phyloP scores from a whole-genome alignment of 345 rosid genomes.

The Arabis hirsuta region DNA sequence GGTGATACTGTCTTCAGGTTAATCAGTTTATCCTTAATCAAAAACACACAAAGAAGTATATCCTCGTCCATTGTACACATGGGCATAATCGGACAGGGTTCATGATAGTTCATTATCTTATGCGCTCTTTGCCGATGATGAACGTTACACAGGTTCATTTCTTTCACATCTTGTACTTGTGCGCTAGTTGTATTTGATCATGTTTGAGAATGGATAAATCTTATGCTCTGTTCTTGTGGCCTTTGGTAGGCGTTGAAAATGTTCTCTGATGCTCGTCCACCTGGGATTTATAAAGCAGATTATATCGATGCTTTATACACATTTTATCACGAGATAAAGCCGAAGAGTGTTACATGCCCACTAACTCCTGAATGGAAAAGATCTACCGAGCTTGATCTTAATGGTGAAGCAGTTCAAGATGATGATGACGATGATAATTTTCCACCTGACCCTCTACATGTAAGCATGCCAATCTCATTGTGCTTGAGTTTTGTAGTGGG shows the following conservation, averaged over 20 bases:
- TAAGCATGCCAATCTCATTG: constrained; percentile 3
- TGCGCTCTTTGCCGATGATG: constrained; percentile 72
- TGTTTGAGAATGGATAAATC: constrained; percentile 9
- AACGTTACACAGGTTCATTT: constrained; percentile 76
- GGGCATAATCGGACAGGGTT: constrained; percentile 98
- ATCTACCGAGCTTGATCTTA: constrained; percentile 84
- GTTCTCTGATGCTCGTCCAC: constrained; percentile 87
- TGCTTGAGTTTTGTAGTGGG: too few species aligned
- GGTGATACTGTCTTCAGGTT: constrained; percentile 54
- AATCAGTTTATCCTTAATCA: constrained; percentile 64
- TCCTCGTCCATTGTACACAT: constrained; percentile 98
- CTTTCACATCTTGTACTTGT: not conserved
- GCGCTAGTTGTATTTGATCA: not conserved
- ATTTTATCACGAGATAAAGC: constrained; percentile 88
- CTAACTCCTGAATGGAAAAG: constrained; percentile 95
- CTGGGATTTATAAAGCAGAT: constrained; percentile 91
- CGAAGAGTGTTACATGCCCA: constrained; percentile 67
- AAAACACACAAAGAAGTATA: constrained; percentile 64
- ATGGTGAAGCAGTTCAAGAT: constrained; percentile 70
- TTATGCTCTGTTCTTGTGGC: constrained; percentile 19
- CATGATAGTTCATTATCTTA: constrained; percentile 89
- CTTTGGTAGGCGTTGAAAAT: constrained; percentile 68
- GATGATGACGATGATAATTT: constrained; percentile 29
- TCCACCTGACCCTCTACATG: constrained; percentile 31
- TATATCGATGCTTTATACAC: constrained; percentile 78